Conservation (phyloP, 768 basidiomycete genomes). For the Favolaschia claudopus region DNA sequence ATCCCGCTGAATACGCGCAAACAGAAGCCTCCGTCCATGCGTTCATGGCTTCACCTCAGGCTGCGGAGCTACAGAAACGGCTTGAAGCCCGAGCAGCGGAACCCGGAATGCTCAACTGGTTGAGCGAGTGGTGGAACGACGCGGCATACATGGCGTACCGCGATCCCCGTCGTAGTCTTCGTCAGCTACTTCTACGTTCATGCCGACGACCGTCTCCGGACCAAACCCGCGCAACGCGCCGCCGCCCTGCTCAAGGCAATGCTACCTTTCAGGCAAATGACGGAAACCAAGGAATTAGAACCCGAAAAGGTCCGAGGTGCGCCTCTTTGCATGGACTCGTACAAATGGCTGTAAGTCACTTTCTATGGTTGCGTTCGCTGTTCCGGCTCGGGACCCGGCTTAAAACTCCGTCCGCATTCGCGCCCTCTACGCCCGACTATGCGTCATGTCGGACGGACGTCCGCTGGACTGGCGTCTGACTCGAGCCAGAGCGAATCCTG, state of each 20-base stretch:
- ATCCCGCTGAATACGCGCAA: slow-evolving; percentile 63
- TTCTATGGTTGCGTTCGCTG: background rate
- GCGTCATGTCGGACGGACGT: too few relatives aligned
- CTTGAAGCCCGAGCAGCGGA: slow-evolving; percentile 77
- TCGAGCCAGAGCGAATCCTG: too few relatives aligned
- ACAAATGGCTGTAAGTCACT: slow-evolving; percentile 83
- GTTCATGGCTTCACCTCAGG: slow-evolving; percentile 76
- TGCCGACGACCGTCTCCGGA: slow-evolving; percentile 63
- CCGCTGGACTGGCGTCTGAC: too few relatives aligned
- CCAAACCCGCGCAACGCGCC: slow-evolving; percentile 72
- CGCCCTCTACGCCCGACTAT: too few relatives aligned
- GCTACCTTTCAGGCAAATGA: slow-evolving; percentile 83
- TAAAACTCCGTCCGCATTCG: background rate
- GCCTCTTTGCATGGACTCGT: slow-evolving; percentile 92
- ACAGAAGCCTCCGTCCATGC: slow-evolving; percentile 66
- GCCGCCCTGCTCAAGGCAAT: slow-evolving; percentile 86
- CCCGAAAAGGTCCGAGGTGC: slow-evolving; percentile 83
- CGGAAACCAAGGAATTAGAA: slow-evolving; percentile 84
- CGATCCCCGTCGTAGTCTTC: slow-evolving; percentile 89
- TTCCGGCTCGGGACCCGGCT: background rate
- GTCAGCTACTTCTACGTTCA: slow-evolving; percentile 98
- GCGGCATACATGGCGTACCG: slow-evolving; percentile 87
- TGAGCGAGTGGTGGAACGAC: slow-evolving; percentile 99
- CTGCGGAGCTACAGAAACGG: slow-evolving; percentile 77
- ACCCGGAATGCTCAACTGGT: slow-evolving; percentile 74